Evolutionary conservation across 2,329 filamentous ascomycete genomes (phyloP).

Genomic region (Sphaerostilbella broomeana): DNA sequence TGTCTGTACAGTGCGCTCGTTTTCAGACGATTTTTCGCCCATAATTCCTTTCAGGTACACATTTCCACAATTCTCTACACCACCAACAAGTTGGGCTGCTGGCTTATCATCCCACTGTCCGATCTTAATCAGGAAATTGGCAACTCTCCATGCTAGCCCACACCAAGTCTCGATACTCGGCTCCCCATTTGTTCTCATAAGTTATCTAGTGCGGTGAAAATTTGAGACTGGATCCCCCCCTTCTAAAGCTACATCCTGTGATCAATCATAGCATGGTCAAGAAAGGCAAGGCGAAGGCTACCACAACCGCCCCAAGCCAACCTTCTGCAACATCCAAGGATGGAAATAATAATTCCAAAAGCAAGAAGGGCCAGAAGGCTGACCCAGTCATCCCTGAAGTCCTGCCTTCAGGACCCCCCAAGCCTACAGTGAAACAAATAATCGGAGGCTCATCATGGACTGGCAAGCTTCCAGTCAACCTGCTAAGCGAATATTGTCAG

Average conservation of each 20-base stretch:
- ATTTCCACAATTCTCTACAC: no score
- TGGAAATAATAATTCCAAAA: slow-evolving; percentile 28
- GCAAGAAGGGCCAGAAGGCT: slow-evolving; percentile 34
- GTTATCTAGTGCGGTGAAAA: background rate
- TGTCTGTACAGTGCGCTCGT: no score
- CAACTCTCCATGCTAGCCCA: background rate
- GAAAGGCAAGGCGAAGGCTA: slow-evolving; percentile 47
- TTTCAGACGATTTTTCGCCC: no score
- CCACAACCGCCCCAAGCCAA: slow-evolving; percentile 27
- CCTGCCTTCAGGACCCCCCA: slow-evolving; percentile 40
- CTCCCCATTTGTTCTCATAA: no score
- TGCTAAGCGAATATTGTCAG: slow-evolving; percentile 90
- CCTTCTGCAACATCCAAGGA: slow-evolving; percentile 37
- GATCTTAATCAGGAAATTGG: background rate
- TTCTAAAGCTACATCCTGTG: no score
- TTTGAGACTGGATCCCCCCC: background rate
- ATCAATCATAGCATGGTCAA: slow-evolving; percentile 44
- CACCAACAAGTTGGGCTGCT: no score
- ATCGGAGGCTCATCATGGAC: slow-evolving; percentile 97
- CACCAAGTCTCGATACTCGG: slow-evolving; percentile 4
- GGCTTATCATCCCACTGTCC: background rate
- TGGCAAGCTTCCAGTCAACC: slow-evolving; percentile 88
- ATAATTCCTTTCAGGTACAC: no score
- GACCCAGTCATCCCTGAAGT: slow-evolving; percentile 26
- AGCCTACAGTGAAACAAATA: slow-evolving; percentile 66